phyloP scores from a whole-genome alignment of 1,284 basidiomycete genomes.

The Paramarasmius palmivorus region DNA sequence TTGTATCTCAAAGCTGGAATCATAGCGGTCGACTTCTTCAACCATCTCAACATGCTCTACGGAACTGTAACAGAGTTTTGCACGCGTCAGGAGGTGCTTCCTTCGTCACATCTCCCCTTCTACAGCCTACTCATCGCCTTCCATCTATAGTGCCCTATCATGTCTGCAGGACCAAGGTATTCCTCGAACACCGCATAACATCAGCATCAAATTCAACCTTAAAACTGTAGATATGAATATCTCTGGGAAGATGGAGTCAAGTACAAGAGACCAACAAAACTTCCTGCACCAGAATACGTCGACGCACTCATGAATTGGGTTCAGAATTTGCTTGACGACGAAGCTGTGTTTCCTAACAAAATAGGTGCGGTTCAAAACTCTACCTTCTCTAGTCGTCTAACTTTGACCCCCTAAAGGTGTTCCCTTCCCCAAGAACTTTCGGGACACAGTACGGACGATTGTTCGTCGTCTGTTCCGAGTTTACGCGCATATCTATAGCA shows the following conservation, averaged over 20 bases:
- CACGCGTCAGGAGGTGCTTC: slow-evolving; percentile 81
- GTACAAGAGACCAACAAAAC: slow-evolving; percentile 92
- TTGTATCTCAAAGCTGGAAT: background rate
- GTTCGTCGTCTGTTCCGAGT: slow-evolving; percentile 93
- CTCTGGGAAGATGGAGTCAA: slow-evolving; percentile 96
- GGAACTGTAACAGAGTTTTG: slow-evolving; percentile 97
- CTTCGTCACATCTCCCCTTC: background rate
- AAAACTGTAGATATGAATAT: slow-evolving; percentile 81
- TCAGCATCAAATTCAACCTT: background rate
- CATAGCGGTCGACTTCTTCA: slow-evolving; percentile 94
- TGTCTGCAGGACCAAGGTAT: slow-evolving; percentile 96
- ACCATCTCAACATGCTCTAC: slow-evolving; percentile 95
- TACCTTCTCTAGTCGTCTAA: background rate
- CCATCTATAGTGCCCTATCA: slow-evolving; percentile 82
- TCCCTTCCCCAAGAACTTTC: slow-evolving; percentile 91
- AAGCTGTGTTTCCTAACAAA: slow-evolving; percentile 91
- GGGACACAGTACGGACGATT: slow-evolving; percentile 90
- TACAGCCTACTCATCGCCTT: background rate
- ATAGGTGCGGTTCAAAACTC: slow-evolving; percentile 61
- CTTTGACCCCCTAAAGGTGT: slow-evolving; percentile 56
- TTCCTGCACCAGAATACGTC: slow-evolving; percentile 95
- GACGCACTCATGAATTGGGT: slow-evolving; percentile 99
- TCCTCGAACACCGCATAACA: slow-evolving; percentile 22
- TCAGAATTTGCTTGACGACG: slow-evolving; percentile 91
- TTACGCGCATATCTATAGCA: slow-evolving; percentile 99